These are phyloP conservation scores for Camelina laxa DNA, from an alignment of 345 rosid genomes.

Conservation along the genomic window DNA sequence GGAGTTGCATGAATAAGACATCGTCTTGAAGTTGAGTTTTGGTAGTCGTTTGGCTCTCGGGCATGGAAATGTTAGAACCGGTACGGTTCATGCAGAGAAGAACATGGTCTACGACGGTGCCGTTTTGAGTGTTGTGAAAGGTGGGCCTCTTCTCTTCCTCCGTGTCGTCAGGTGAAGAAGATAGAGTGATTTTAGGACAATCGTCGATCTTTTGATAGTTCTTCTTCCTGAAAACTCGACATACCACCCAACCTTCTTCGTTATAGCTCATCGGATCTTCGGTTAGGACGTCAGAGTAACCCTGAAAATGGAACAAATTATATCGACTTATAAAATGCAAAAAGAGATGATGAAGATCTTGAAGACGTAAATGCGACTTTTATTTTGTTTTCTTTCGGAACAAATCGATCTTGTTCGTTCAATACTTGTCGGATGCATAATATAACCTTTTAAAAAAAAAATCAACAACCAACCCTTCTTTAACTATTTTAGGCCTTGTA, in stretches of 20 bases:
- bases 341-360: not conserved
- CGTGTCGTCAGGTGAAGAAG: conserved; percentile 50
- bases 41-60: conserved; percentile 51
- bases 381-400: not conserved
- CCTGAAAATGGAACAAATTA: conserved; percentile 29
- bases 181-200: conserved; percentile 61
- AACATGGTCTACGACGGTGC: conserved; percentile 66
- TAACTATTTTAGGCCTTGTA: not conserved
- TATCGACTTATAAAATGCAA: not conserved
- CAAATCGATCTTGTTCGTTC: not conserved
- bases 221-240: conserved; percentile 92
- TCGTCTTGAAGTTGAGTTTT: conserved; percentile 33
- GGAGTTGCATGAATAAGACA: conserved; percentile 65
- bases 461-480: no score
- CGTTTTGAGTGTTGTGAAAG: conserved; percentile 42
- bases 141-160: conserved; percentile 45
- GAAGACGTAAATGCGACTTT: not conserved
- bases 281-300: conserved; percentile 14
- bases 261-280: conserved; percentile 52
- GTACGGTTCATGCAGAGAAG: conserved; percentile 72
- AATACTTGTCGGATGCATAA: not conserved
- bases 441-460: no score
- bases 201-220: conserved; percentile 84
- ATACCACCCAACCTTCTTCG: conserved; percentile 99
- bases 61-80: conserved; percentile 48